Conservation (phyloP, 129 eudicot genomes). For the Tagetes patula region DNA sequence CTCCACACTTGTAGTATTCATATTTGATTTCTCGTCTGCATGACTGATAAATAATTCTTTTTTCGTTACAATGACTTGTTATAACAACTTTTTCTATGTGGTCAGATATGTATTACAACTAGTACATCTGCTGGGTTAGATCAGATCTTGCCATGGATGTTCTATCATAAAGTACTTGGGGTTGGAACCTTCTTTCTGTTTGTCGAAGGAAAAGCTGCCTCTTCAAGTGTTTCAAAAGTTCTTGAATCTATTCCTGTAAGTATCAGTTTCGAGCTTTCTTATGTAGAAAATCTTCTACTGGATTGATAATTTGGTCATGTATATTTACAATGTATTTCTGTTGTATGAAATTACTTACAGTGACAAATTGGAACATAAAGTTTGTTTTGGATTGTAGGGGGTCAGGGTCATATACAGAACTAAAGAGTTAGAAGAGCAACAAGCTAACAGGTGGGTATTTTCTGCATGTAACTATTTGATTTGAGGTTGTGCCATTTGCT, state of each 20-base stretch:
- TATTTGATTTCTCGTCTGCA: not conserved
- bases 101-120: slow-evolving; percentile 67
- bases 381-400: slow-evolving; percentile 53
- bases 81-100: slow-evolving; percentile 14
- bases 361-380: not conserved
- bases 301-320: not conserved
- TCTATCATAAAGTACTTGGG: slow-evolving; percentile 90
- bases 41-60: slow-evolving; percentile 13
- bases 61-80: slow-evolving; percentile 13
- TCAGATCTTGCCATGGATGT: slow-evolving; percentile 97
- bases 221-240: slow-evolving; percentile 80
- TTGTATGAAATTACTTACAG: not conserved
- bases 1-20: not conserved
- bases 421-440: slow-evolving; percentile 86
- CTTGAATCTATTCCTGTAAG: slow-evolving; percentile 90
- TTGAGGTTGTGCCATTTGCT: slow-evolving; percentile 10
- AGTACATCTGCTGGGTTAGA: slow-evolving; percentile 90
- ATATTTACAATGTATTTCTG: slow-evolving; percentile 9
- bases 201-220: slow-evolving; percentile 96
- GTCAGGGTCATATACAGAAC: slow-evolving; percentile 90
- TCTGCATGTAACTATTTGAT: not conserved
- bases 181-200: slow-evolving; percentile 81
- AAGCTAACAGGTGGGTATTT: slow-evolving; percentile 72
- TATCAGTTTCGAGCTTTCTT: slow-evolving; percentile 14
- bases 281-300: slow-evolving; percentile 2